Conservation (phyloP, 1,284 basidiomycete genomes). For the Leccinum discolor region DNA sequence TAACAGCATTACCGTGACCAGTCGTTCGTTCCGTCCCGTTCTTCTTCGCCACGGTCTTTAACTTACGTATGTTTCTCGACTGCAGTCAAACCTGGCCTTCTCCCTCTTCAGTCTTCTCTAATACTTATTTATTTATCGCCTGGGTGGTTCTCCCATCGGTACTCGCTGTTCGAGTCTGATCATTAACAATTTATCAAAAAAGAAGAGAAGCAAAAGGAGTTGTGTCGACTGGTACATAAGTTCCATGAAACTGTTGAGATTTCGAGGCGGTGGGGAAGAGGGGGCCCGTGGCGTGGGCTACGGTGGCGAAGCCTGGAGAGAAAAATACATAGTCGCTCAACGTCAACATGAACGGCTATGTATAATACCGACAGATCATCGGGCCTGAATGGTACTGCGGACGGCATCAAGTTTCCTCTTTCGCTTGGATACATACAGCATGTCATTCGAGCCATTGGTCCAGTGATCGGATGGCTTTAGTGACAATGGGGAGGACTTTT, state of each 20-base stretch:
- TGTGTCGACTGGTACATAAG: too few relatives aligned
- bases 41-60: not conserved
- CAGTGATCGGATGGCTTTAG: too few relatives aligned
- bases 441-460: not conserved
- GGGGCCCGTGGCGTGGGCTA: too few relatives aligned
- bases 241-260: too few relatives aligned
- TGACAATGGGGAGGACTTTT: not conserved
- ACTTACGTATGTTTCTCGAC: not conserved
- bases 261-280: too few relatives aligned
- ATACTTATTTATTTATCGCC: not conserved
- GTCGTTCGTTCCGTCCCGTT: not conserved
- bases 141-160: not conserved
- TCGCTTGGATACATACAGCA: not conserved
- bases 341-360: too few relatives aligned
- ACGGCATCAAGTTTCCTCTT: not conserved
- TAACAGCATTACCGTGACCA: not conserved
- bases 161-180: not conserved
- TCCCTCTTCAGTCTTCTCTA: not conserved
- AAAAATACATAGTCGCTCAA: too few relatives aligned
- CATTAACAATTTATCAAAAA: not conserved
- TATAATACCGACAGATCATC: too few relatives aligned
- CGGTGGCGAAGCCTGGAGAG: too few relatives aligned
- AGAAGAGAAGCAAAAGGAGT: too few relatives aligned
- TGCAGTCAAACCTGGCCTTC: not conserved
- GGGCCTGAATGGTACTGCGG: too few relatives aligned